Evolutionary conservation across 2,329 filamentous ascomycete species (phyloP).

Genomic region (Geosmithia putterillii): DNA sequence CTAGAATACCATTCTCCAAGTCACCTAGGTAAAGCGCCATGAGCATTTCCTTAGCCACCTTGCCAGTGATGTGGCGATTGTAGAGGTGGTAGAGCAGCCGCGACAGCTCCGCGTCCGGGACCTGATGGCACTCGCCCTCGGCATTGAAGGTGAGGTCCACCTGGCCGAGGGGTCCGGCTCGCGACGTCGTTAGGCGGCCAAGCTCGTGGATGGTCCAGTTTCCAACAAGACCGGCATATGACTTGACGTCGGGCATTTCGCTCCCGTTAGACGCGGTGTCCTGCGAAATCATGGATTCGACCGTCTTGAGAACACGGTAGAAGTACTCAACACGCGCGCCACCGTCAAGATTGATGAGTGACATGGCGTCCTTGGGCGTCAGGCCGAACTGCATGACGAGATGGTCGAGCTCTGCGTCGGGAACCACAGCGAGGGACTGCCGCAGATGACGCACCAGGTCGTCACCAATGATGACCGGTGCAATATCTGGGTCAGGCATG

Average conservation of each 20-base stretch:
- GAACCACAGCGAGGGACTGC: slow-evolving; percentile 53
- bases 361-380: slow-evolving; percentile 70
- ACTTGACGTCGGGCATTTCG: slow-evolving; percentile 12
- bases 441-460: slow-evolving; percentile 56
- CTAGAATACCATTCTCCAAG: slow-evolving; percentile 27
- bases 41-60: slow-evolving; percentile 46
- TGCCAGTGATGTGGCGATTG: slow-evolving; percentile 36
- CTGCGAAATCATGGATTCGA: slow-evolving; percentile 18
- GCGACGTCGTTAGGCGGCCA: slow-evolving; percentile 50
- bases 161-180: slow-evolving; percentile 17
- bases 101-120: slow-evolving; percentile 33
- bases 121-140: slow-evolving; percentile 31
- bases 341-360: slow-evolving; percentile 64
- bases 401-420: slow-evolving; percentile 55
- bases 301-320: slow-evolving; percentile 46
- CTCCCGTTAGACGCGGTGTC: slow-evolving; percentile 6
- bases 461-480: slow-evolving; percentile 61
- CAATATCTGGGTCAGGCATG: slow-evolving; percentile 92
- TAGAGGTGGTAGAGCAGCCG: slow-evolving; percentile 38
- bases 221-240: slow-evolving; percentile 33
- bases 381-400: slow-evolving; percentile 55
- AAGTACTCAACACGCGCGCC: slow-evolving; percentile 77
- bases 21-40: slow-evolving; percentile 37
- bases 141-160: slow-evolving; percentile 25
- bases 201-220: slow-evolving; percentile 69